Conservation (phyloP, 768 basidiomycete genomes). For the Boletus sp. region DNA sequence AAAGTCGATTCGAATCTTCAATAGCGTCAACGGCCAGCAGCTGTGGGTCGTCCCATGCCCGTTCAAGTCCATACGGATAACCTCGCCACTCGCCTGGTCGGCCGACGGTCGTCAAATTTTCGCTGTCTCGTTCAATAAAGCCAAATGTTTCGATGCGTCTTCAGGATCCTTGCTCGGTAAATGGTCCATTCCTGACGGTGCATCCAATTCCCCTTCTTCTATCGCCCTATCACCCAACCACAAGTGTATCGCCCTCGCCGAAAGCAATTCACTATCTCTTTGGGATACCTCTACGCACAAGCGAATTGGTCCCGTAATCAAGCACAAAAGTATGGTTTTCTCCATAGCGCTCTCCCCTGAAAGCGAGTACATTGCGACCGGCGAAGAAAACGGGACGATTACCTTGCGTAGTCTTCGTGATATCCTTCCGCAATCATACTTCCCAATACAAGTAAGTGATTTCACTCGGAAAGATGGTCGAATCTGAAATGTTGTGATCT, state of each 20-base stretch:
- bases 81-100: background rate
- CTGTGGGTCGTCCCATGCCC: background rate
- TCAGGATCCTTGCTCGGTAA: background rate
- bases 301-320: background rate
- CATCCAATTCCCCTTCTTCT: background rate
- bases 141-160: background rate
- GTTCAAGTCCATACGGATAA: background rate
- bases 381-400: background rate
- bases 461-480: rapidly evolving
- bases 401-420: background rate
- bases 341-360: background rate
- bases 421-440: background rate
- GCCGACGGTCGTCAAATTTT: background rate
- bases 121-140: background rate
- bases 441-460: background rate
- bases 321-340: background rate
- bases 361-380: background rate
- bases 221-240: background rate
- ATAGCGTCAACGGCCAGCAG: background rate
- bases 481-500: background rate
- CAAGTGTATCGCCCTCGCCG: background rate
- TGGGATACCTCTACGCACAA: background rate
- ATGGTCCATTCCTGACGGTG: background rate
- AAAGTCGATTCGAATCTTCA: background rate
- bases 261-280: background rate